These are phyloP conservation scores for Cymbopogon flexuosus DNA, from an alignment of 202 grass and related monocot species.

Conservation along the genomic window DNA sequence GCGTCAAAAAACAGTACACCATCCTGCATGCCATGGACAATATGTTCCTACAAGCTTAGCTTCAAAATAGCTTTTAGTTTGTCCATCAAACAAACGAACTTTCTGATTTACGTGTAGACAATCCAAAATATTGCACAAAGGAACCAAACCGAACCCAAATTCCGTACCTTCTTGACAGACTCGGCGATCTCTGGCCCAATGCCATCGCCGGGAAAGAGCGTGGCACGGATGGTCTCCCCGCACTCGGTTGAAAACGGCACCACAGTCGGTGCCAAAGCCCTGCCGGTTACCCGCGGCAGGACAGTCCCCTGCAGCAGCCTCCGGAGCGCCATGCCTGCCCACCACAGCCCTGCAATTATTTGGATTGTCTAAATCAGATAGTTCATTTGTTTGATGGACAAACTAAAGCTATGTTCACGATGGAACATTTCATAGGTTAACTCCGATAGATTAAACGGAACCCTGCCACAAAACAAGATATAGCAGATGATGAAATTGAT, in stretches of 20 bases:
- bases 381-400: too few relatives aligned
- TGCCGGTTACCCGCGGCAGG: conserved; percentile 41
- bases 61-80: not conserved
- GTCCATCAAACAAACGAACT: not conserved
- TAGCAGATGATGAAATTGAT: too few relatives aligned
- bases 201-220: conserved; percentile 89
- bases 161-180: conserved; percentile 73
- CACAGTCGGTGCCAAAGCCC: conserved; percentile 28
- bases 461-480: too few relatives aligned
- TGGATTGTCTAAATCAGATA: too few relatives aligned
- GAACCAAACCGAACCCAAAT: not conserved
- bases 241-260: conserved; percentile 47
- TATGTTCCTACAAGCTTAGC: not conserved
- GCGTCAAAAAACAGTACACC: not conserved
- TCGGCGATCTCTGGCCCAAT: conserved; percentile 95
- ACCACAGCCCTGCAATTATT: conserved; percentile 25
- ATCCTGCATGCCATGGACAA: not conserved
- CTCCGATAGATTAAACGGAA: too few relatives aligned
- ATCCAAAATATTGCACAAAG: not conserved
- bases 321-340: conserved; percentile 52
- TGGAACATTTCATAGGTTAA: too few relatives aligned
- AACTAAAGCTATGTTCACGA: too few relatives aligned
- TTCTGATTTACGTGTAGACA: not conserved
- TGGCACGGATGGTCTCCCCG: conserved; percentile 62
- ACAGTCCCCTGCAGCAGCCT: conserved; percentile 50